Evolutionary conservation across 768 basidiomycete genomes (phyloP), one percentile per base, ranked within the genome.

Genomic region (Pleurotus cornucopiae): DNA sequence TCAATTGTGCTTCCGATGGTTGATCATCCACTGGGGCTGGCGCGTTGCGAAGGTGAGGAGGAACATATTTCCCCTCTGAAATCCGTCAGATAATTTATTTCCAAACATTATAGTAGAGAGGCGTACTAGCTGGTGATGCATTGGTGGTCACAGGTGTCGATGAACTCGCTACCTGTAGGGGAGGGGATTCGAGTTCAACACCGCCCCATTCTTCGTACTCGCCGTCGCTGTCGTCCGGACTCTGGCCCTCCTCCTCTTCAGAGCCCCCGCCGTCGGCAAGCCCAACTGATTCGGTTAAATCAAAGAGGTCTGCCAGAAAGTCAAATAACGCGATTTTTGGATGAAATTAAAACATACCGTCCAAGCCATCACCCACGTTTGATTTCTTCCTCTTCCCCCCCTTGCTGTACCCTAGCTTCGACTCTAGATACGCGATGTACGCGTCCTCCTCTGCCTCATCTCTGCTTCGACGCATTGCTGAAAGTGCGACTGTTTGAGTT

Each of bases 381-480:
- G 70, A 73, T 21, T 70, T 75, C 14, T 68, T 78, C 59, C 78
- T 77, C 52, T 74, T 71, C 56, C 74, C 69, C 45, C 72, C 65
- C 56, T 78, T 72, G 37, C 68, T 49, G 62, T 85, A 75, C 2
- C 89, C 85, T 14, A 97, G 78, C 67, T 86, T 88, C 0, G 79
- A 74, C 68, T 98, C 95, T 9, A 97, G 72, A 70, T 89, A 86
- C 0, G 84, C 79, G 44, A 98, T 97, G 65, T 95, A 92, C 0
- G 80, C 78, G 63, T 95, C 94, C 62, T 98, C 95, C 34, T 88
- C 79, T 26, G 76, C 70, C 58, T 91, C 81, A 56, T 72, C 70
- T 30, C 66, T 73, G 5, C 69, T 69, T 21, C 68, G 73, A 21
- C 30, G 9, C 30, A 34, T 34, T 34, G 11, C 23, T 25, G 23